Conservation (phyloP, 2,329 filamentous ascomycete species). For the Teratosphaeriaceae sp. region DNA sequence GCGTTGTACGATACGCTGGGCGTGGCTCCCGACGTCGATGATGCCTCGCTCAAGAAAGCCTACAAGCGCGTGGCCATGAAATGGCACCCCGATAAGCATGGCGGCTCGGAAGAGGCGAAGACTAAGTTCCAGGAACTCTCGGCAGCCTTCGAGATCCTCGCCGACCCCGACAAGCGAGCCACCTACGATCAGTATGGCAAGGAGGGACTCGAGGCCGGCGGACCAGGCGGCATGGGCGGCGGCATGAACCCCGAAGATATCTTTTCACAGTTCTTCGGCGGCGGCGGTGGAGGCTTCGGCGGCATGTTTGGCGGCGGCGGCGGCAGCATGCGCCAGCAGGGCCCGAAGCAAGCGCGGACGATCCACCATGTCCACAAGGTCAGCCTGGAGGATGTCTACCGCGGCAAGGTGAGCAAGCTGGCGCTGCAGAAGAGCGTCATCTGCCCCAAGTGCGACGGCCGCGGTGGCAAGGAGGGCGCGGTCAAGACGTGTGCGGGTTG, state of each 20-base stretch:
- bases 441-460: slow-evolving; percentile 87
- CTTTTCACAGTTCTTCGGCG: slow-evolving; percentile 94
- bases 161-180: slow-evolving; percentile 82
- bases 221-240: slow-evolving; percentile 58
- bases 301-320: slow-evolving; percentile 59
- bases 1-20: slow-evolving; percentile 74
- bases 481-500: slow-evolving; percentile 88
- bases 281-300: slow-evolving; percentile 60
- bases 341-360: slow-evolving; percentile 85
- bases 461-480: slow-evolving; percentile 95
- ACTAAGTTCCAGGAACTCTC: slow-evolving; percentile 99
- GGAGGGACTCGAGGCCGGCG: slow-evolving; percentile 83
- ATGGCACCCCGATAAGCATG: slow-evolving; percentile 93
- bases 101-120: slow-evolving; percentile 83
- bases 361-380: slow-evolving; percentile 99
- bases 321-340: slow-evolving; percentile 69
- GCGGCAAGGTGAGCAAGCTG: slow-evolving; percentile 94
- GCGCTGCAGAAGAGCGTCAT: slow-evolving; percentile 96
- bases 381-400: slow-evolving; percentile 94
- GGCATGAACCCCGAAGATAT: slow-evolving; percentile 93
- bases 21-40: slow-evolving; percentile 71
- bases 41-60: slow-evolving; percentile 83
- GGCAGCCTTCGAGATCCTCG: slow-evolving; percentile 91
- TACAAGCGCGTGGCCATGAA: slow-evolving; percentile 81
- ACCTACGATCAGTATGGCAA: slow-evolving; percentile 98